phyloP scores from a whole-genome alignment of 31 red algal species.

The Odonthalia washingtoniensis region DNA sequence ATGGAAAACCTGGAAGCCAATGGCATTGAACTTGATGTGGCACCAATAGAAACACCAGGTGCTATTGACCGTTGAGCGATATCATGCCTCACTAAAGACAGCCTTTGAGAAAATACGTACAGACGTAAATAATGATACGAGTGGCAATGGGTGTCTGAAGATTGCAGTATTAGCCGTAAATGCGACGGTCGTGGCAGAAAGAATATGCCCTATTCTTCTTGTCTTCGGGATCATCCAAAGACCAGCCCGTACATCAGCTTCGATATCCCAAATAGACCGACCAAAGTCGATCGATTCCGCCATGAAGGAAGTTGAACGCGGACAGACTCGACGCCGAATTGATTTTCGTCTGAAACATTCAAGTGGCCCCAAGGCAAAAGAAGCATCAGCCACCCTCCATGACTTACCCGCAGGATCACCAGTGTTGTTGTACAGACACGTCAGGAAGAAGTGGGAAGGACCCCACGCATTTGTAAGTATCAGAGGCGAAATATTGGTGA shows the following conservation, averaged over 20 bases:
- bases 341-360: too few relatives aligned
- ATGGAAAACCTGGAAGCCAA: background rate
- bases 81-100: background rate
- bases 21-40: background rate
- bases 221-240: constrained; percentile 18
- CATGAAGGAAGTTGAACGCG: background rate
- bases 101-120: too few relatives aligned
- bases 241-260: background rate
- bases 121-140: too few relatives aligned
- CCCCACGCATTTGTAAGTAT: too few relatives aligned
- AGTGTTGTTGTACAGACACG: too few relatives aligned
- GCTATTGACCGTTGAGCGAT: constrained; percentile 44
- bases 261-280: constrained; percentile 3
- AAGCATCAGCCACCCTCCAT: too few relatives aligned
- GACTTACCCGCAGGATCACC: too few relatives aligned
- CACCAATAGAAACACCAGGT: constrained; percentile 21
- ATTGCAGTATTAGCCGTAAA: constrained; percentile 18
- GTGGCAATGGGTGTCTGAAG: too few relatives aligned
- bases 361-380: too few relatives aligned
- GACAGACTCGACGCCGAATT: too few relatives aligned
- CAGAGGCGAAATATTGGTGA: too few relatives aligned
- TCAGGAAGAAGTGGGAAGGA: too few relatives aligned
- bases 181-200: constrained; percentile 21
- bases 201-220: background rate
- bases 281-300: background rate